These are phyloP conservation scores for Hortaea werneckii DNA, from an alignment of 2,329 filamentous ascomycete species.

Conservation along the genomic window DNA sequence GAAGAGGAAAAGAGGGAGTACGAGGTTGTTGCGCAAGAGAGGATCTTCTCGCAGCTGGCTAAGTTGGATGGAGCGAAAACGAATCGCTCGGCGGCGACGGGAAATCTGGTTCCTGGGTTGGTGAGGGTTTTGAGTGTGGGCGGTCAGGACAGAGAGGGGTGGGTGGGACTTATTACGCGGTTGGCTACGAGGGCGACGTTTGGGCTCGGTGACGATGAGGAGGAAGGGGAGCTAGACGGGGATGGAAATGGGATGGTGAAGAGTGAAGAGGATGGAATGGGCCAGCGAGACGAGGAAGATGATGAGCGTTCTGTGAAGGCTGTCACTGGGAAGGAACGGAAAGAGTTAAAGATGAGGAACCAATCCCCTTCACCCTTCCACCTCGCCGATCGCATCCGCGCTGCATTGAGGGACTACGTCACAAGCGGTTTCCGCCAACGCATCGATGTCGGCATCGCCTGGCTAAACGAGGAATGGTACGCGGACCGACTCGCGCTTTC, in stretches of 20 bases:
- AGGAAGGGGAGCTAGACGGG: conserved; percentile 25
- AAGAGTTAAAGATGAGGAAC: conserved; percentile 7
- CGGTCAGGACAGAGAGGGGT: conserved; percentile 75
- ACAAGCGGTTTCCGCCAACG: conserved; percentile 85
- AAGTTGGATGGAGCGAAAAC: conserved; percentile 49
- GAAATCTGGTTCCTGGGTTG: conserved; percentile 53
- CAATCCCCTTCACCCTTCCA: conserved; percentile 25
- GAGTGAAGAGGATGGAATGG: conserved; percentile 26
- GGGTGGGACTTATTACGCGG: conserved; percentile 78
- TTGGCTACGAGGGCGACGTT: conserved; percentile 70
- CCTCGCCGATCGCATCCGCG: conserved; percentile 62
- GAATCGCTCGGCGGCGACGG: conserved; percentile 55
- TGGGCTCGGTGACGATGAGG: conserved; percentile 48
- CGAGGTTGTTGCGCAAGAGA: conserved; percentile 61
- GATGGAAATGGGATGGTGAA: conserved; percentile 17
- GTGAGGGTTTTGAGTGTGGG: conserved; percentile 68
- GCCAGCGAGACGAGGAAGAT: conserved; percentile 11
- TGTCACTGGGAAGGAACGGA: too few relatives aligned
- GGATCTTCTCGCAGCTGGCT: conserved; percentile 70
- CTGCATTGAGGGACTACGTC: conserved; percentile 73
- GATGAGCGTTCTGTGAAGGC: background rate
- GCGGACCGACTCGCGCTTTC: conserved; percentile 55
- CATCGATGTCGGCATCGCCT: conserved; percentile 82
- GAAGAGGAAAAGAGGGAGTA: conserved; percentile 62
- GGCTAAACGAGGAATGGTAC: conserved; percentile 98